phyloP scores from a whole-genome alignment of 345 rosid genomes.

The Triadica sebifera region DNA sequence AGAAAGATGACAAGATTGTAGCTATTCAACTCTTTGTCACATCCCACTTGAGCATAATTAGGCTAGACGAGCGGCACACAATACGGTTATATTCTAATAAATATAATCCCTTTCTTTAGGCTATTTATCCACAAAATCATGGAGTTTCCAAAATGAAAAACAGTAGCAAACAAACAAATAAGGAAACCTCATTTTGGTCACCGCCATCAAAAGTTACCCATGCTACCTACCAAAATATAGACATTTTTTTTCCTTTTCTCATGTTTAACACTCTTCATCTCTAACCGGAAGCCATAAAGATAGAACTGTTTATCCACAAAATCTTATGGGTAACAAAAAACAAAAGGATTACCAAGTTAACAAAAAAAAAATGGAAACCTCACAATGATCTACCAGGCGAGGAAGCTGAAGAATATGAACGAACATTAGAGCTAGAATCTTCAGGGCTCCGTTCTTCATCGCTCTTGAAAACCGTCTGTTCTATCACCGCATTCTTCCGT shows the following conservation, averaged over 20 bases:
- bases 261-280: not conserved
- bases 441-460: constrained; percentile 21
- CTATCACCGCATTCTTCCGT: constrained; percentile 12
- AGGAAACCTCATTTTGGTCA: not conserved
- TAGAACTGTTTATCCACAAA: constrained; percentile 4
- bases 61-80: not conserved
- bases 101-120: not conserved
- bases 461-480: constrained; percentile 21
- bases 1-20: constrained; percentile 3
- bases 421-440: constrained; percentile 25
- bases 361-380: constrained; percentile 39
- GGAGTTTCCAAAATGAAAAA: not conserved
- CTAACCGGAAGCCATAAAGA: not conserved
- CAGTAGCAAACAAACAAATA: not conserved
- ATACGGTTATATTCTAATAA: not conserved
- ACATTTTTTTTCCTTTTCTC: not conserved
- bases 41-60: not conserved
- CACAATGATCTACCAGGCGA: constrained; percentile 59
- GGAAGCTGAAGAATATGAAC: constrained; percentile 31
- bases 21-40: constrained; percentile 16
- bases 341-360: not conserved
- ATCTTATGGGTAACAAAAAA: not conserved
- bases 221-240: not conserved
- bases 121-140: not conserved
- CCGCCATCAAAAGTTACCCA: not conserved